A percentile compares a stretch with the other conserved stretches of the same genome.
phyloP scores from a whole-genome alignment of 2,329 filamentous ascomycete species.

The Trichoderma asperellum region DNA sequence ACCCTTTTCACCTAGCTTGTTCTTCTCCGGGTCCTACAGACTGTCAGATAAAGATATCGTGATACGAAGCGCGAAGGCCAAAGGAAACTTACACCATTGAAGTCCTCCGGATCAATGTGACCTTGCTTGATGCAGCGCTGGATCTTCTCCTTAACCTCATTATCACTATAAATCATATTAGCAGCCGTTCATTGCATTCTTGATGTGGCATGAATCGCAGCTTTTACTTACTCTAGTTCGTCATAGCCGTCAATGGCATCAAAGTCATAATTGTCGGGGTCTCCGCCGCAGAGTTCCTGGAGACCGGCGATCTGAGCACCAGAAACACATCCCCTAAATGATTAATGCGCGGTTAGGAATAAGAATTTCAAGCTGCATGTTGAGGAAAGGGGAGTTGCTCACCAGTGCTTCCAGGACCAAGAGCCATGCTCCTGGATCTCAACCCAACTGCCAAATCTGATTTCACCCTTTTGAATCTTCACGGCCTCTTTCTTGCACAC shows the following conservation, averaged over 20 bases:
- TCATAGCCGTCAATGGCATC: conserved; percentile 80
- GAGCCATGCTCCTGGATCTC: conserved; percentile 62
- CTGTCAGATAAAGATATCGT: neutral
- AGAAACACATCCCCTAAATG: conserved; percentile 81
- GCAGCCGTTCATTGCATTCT: neutral
- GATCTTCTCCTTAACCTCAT: conserved; percentile 74
- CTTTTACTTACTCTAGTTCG: conserved; percentile 59
- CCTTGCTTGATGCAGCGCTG: conserved; percentile 72
- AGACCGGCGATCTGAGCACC: conserved; percentile 72
- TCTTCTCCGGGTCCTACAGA: conserved; percentile 71
- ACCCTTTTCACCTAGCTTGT: conserved; percentile 67
- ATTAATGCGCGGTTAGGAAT: neutral
- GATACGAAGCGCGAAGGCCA: conserved; percentile 16
- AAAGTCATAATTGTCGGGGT: conserved; percentile 57
- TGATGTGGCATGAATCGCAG: neutral
- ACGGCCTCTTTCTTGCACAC: conserved; percentile 70
- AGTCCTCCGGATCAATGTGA: conserved; percentile 83
- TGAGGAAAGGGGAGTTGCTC: conserved; percentile 38
- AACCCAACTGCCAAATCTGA: conserved; percentile 78
- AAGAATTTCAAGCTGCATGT: neutral
- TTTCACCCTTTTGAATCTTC: conserved; percentile 79
- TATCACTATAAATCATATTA: conserved; percentile 40
- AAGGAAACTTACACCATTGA: conserved; percentile 74
- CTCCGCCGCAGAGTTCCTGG: conserved; percentile 56
- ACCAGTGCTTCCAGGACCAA: conserved; percentile 90